A percentile compares a stretch with the other conserved stretches of the same genome.
phyloP scores from a whole-genome alignment of 768 basidiomycete genomes.

The Lactarius hatsudake region DNA sequence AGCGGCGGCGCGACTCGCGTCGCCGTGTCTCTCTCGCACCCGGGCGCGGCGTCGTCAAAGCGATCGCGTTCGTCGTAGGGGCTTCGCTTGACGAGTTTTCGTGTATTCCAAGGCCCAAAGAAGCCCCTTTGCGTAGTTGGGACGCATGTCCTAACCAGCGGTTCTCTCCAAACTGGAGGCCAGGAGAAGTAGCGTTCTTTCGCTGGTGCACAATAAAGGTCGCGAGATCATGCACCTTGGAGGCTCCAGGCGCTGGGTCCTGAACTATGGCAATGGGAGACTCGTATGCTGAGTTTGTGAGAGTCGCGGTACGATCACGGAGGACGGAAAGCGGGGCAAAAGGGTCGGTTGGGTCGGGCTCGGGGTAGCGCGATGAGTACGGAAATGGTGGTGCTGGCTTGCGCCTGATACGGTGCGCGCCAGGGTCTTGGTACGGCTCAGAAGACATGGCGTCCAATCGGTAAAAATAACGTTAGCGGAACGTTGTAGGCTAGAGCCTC shows the following conservation, averaged over 20 bases:
- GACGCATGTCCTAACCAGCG: conserved; percentile 14
- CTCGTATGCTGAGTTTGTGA: conserved; percentile 14
- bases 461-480: conserved; percentile 8
- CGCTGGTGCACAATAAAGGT: conserved; percentile 15
- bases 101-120: conserved; percentile 18
- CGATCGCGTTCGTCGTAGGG: not conserved
- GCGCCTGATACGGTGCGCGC: conserved; percentile 40
- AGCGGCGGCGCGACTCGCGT: conserved; percentile 34
- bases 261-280: conserved; percentile 3
- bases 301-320: conserved; percentile 44
- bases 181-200: conserved; percentile 1
- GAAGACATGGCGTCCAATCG: conserved; percentile 7
- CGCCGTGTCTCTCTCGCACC: conserved; percentile 17
- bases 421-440: conserved; percentile 7
- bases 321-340: conserved; percentile 68
- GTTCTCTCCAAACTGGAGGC: conserved; percentile 12
- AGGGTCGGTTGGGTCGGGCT: conserved; percentile 65
- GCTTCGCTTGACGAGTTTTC: conserved; percentile 2
- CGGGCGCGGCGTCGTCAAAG: conserved; percentile 9
- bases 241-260: conserved; percentile 4
- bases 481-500: not conserved
- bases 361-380: conserved; percentile 55
- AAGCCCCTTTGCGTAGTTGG: conserved; percentile 23
- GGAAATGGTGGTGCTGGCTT: conserved; percentile 58
- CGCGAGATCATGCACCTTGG: conserved; percentile 21